These are phyloP conservation scores for Excoecaria agallocha DNA, from an alignment of 345 rosid genomes.

Conservation along the genomic window DNA sequence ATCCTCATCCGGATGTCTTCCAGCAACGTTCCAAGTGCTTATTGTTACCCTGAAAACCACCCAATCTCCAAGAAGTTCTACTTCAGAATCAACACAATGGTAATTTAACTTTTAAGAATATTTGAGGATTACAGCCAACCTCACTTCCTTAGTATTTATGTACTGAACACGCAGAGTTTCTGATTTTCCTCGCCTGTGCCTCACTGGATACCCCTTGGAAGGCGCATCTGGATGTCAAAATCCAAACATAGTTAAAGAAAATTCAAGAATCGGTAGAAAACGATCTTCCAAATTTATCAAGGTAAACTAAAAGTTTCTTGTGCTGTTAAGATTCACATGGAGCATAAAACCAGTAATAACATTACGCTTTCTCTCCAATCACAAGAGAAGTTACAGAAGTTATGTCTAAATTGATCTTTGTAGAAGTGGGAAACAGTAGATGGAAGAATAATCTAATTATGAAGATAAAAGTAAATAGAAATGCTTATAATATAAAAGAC, in stretches of 20 bases:
- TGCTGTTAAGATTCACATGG: not conserved
- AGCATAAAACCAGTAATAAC: not conserved
- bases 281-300: slow-evolving; percentile 3
- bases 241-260: slow-evolving; percentile 14
- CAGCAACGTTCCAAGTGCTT: slow-evolving; percentile 98
- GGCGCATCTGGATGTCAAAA: slow-evolving; percentile 43
- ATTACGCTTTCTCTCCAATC: not conserved
- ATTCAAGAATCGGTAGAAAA: slow-evolving; percentile 1
- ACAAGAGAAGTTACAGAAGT: not conserved
- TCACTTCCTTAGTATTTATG: slow-evolving; percentile 84
- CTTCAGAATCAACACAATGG: not conserved
- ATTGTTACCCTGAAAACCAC: slow-evolving; percentile 58
- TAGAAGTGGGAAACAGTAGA: not conserved
- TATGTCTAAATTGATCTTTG: not conserved
- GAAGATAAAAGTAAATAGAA: slow-evolving; percentile 4
- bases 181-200: slow-evolving; percentile 92
- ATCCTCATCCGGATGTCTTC: slow-evolving; percentile 67
- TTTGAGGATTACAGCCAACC: slow-evolving; percentile 41
- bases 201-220: slow-evolving; percentile 41
- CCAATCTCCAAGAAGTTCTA: slow-evolving; percentile 2
- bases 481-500: not conserved
- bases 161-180: slow-evolving; percentile 92
- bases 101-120: not conserved
- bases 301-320: not conserved
- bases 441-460: not conserved